Conservation (phyloP, 257 asterid species). For the Jacaranda copaia region DNA sequence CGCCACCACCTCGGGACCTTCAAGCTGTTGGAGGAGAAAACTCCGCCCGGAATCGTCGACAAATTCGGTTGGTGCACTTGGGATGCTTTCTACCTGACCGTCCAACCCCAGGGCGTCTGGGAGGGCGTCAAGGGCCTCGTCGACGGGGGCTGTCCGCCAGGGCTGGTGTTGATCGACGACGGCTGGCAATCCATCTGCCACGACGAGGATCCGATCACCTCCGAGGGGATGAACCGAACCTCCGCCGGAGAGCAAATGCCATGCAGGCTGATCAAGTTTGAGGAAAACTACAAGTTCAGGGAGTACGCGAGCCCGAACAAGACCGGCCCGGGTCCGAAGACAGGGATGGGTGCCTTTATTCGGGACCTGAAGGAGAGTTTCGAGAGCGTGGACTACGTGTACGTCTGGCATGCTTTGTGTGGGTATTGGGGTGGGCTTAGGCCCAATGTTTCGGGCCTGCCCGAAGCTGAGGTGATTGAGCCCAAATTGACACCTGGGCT, state of each 20-base stretch:
- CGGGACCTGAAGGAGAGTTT: slow-evolving; percentile 70
- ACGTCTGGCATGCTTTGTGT: slow-evolving; percentile 95
- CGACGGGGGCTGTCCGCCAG: slow-evolving; percentile 97
- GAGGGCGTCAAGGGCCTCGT: slow-evolving; percentile 84
- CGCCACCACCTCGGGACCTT: slow-evolving; percentile 83
- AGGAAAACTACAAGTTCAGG: slow-evolving; percentile 82
- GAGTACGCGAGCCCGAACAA: slow-evolving; percentile 67
- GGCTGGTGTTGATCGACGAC: slow-evolving; percentile 86
- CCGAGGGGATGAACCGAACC: slow-evolving; percentile 85
- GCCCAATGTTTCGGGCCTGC: slow-evolving; percentile 63
- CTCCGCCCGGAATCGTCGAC: slow-evolving; percentile 92
- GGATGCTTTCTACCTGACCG: slow-evolving; percentile 93
- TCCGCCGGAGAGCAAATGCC: slow-evolving; percentile 99
- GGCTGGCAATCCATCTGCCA: slow-evolving; percentile 97
- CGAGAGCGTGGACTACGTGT: slow-evolving; percentile 73
- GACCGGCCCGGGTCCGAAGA: slow-evolving; percentile 46
- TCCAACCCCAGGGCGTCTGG: slow-evolving; percentile 88
- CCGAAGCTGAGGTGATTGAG: slow-evolving; percentile 62
- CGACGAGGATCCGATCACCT: slow-evolving; percentile 78
- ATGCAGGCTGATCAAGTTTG: slow-evolving; percentile 73
- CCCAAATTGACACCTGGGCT: slow-evolving; percentile 86
- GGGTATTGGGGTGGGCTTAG: slow-evolving; percentile 98
- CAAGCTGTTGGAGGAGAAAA: slow-evolving; percentile 78
- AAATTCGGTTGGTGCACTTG: slow-evolving; percentile 99
- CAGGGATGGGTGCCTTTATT: slow-evolving; percentile 86